A percentile compares a stretch with the other conserved stretches of the same genome.
Conservation (phyloP, 1,139 yeast genomes). For the Eremothecium cymbalariae region DNA sequence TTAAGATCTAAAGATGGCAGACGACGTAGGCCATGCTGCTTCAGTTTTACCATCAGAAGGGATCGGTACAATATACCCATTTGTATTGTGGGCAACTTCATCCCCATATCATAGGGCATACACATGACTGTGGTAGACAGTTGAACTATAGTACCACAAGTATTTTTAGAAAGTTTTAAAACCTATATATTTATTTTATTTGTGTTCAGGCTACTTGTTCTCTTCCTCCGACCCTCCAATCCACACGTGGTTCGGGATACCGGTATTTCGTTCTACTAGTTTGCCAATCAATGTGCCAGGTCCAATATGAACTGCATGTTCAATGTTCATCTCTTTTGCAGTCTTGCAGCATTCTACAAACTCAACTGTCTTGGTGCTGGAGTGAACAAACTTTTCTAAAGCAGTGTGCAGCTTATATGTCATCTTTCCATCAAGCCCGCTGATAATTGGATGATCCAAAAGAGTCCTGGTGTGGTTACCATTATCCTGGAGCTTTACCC, state of each 20-base stretch:
- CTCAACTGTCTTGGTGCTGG: slow-evolving; percentile 30
- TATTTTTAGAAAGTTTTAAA: no score
- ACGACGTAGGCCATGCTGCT: slow-evolving; percentile 78
- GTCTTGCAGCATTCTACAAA: slow-evolving; percentile 30
- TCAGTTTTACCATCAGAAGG: slow-evolving; percentile 86
- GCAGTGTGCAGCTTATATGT: slow-evolving; percentile 26
- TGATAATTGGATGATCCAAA: slow-evolving; percentile 26
- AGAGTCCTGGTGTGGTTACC: slow-evolving; percentile 21
- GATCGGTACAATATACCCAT: slow-evolving; percentile 93
- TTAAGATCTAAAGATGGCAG: slow-evolving; percentile 78
- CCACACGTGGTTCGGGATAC: slow-evolving; percentile 1
- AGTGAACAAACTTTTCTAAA: slow-evolving; percentile 28
- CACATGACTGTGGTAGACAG: no score
- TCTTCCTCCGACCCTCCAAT: not conserved
- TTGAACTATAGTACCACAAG: no score
- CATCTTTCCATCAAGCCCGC: slow-evolving; percentile 27
- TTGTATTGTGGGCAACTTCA: slow-evolving; percentile 92
- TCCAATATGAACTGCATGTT: slow-evolving; percentile 26
- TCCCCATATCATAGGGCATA: slow-evolving; percentile 54
- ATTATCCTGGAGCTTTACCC: slow-evolving; percentile 26
- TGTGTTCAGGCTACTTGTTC: no score
- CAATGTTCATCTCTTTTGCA: slow-evolving; percentile 14
- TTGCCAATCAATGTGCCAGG: slow-evolving; percentile 29
- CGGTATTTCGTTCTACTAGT: slow-evolving; percentile 24
- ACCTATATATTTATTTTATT: no score